Conservation (phyloP, 371 early-diverging fungal genomes). For the Actinomortierella ambigua region DNA sequence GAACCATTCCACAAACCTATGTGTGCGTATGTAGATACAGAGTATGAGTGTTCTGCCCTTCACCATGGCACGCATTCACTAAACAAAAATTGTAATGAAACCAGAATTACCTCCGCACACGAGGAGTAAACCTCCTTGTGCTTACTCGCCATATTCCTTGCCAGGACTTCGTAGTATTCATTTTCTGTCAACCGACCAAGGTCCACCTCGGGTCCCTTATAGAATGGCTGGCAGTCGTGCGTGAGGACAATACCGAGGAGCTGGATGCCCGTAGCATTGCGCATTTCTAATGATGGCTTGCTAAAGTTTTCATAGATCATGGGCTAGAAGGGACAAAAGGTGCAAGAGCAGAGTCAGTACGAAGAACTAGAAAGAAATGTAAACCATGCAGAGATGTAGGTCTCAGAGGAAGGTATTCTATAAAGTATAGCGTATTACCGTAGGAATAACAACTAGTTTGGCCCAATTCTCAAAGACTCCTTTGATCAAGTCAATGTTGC, state of each 20-base stretch:
- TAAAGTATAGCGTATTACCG: constrained; percentile 49
- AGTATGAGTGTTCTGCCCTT: no score
- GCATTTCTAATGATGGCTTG: constrained; percentile 33
- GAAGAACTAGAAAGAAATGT: no score
- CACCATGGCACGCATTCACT: neutral
- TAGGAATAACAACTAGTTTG: constrained; percentile 57
- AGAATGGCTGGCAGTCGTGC: constrained; percentile 55
- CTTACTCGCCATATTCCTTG: constrained; percentile 48
- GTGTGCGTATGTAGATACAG: no score
- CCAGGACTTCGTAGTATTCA: constrained; percentile 49
- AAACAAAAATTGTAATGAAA: no score
- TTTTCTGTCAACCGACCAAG: constrained; percentile 51
- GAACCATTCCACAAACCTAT: constrained; percentile 49
- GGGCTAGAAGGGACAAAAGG: constrained; percentile 38
- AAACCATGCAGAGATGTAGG: neutral
- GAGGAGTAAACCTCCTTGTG: constrained; percentile 48
- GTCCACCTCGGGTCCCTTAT: constrained; percentile 47
- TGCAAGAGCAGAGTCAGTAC: constrained; percentile 8
- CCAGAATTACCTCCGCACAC: constrained; percentile 66
- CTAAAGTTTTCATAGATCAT: constrained; percentile 51
- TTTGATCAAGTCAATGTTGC: constrained; percentile 62
- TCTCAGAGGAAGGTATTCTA: neutral
- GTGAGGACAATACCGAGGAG: constrained; percentile 56
- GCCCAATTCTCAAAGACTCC: constrained; percentile 67
- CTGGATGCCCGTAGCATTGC: constrained; percentile 58